Conservation (phyloP, 2,329 filamentous ascomycete genomes). For the Kalaharituber pfeilii region DNA sequence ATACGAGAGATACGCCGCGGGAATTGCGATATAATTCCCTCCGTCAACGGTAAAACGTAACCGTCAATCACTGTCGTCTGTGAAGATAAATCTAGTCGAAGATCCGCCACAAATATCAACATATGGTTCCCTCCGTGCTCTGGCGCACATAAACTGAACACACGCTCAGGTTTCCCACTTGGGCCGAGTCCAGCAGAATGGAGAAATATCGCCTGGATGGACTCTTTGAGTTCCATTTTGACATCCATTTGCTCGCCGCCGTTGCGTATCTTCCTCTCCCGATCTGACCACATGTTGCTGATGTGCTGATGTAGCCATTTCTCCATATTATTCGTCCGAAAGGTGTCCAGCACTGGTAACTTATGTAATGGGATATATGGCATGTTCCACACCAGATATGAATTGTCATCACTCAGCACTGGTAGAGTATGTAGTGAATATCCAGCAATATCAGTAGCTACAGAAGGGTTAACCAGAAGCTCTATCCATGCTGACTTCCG, state of each 20-base stretch:
- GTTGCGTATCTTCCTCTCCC: constrained; percentile 1
- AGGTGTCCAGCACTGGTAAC: constrained; percentile 15
- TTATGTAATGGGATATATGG: constrained; percentile 16
- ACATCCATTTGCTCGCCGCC: constrained; percentile 1
- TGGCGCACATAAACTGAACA: not conserved
- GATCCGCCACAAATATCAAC: constrained; percentile 18
- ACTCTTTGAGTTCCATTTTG: constrained; percentile 1
- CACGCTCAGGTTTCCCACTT: not conserved
- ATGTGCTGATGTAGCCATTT: constrained; percentile 4
- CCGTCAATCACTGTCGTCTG: constrained; percentile 25
- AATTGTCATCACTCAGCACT: constrained; percentile 5
- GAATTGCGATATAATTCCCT: not conserved
- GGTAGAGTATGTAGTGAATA: constrained; percentile 11
- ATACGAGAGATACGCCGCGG: not conserved
- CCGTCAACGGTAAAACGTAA: constrained; percentile 21
- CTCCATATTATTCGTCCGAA: not conserved
- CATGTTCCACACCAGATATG: constrained; percentile 12
- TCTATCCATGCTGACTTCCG: constrained; percentile 14
- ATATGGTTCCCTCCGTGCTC: constrained; percentile 1
- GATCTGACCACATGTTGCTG: not conserved
- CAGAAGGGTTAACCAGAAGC: constrained; percentile 3
- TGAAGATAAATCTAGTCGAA: constrained; percentile 24
- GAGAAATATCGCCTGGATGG: not conserved
- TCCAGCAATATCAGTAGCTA: constrained; percentile 2
- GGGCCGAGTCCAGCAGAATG: not conserved